Evolutionary conservation across 805 yeast species (phyloP).

Genomic region (Wickerhamiella musiphila): DNA sequence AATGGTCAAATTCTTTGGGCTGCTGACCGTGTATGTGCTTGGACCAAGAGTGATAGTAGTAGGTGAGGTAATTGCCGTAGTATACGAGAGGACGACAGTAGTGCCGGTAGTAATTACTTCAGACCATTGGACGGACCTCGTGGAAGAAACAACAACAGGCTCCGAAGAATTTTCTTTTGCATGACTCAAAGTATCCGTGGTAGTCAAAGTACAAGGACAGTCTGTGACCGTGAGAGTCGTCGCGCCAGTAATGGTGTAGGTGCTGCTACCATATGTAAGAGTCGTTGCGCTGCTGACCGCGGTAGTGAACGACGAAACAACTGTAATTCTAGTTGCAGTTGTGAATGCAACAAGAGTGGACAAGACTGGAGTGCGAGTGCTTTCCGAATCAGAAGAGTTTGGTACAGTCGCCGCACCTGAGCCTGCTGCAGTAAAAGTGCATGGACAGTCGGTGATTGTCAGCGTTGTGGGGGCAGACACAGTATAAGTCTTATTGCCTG

Average conservation of each 20-base stretch:
- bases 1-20: neutral
- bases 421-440: conserved; percentile 4
- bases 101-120: conserved; percentile 1
- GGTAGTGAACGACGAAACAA: conserved; percentile 3
- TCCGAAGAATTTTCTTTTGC: no score
- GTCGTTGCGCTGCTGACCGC: conserved; percentile 3
- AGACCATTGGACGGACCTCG: no score
- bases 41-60: neutral
- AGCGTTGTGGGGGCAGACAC: conserved; percentile 8
- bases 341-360: neutral
- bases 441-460: conserved; percentile 8
- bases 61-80: neutral
- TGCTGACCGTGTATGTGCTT: neutral
- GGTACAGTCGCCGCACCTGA: no score
- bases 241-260: conserved; percentile 30
- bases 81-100: neutral
- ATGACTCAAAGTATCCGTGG: no score
- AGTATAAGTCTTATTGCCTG: conserved; percentile 40
- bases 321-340: conserved; percentile 2
- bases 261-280: conserved; percentile 21
- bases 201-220: conserved; percentile 9
- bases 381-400: no score
- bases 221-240: conserved; percentile 7
- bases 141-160: no score
- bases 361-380: neutral